These are phyloP conservation scores for Suillus subluteus DNA, from an alignment of 768 basidiomycete species.

Conservation along the genomic window DNA sequence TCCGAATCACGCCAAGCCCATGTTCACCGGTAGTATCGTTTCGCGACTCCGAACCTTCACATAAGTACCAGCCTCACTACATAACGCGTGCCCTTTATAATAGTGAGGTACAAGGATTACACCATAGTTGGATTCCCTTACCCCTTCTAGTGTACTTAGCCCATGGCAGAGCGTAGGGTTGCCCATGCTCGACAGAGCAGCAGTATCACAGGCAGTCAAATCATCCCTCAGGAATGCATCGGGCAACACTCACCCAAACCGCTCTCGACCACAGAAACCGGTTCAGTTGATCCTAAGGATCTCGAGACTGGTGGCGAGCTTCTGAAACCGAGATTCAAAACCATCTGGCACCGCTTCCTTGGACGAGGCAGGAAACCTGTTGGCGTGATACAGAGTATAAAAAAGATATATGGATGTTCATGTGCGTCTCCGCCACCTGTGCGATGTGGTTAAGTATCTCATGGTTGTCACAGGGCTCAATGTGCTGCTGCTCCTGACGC, in stretches of 20 bases:
- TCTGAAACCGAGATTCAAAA: not conserved
- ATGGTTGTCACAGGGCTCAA: constrained; percentile 53
- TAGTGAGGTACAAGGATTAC: not conserved
- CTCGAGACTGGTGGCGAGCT: not conserved
- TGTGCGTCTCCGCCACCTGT: constrained; percentile 42
- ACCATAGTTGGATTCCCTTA: too few relatives aligned
- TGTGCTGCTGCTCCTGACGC: constrained; percentile 57
- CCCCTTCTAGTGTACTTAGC: not conserved
- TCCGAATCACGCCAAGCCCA: constrained; percentile 6
- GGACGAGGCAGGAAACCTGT: constrained; percentile 46
- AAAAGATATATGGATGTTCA: constrained; percentile 52
- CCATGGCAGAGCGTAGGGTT: constrained; percentile 10
- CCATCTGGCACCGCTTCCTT: constrained; percentile 16
- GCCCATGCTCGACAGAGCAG: not conserved
- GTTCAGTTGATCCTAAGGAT: not conserved
- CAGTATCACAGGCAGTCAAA: not conserved
- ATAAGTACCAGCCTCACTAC: not conserved
- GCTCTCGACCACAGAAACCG: not conserved
- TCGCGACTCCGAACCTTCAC: constrained; percentile 6
- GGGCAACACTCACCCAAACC: not conserved
- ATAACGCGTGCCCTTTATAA: not conserved
- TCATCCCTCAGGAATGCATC: not conserved
- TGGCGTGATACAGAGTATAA: constrained; percentile 47
- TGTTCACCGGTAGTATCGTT: not conserved
- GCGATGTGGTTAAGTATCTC: not conserved